Conservation (phyloP, 2,329 filamentous ascomycete genomes). For the Trichoderma koningiopsis region DNA sequence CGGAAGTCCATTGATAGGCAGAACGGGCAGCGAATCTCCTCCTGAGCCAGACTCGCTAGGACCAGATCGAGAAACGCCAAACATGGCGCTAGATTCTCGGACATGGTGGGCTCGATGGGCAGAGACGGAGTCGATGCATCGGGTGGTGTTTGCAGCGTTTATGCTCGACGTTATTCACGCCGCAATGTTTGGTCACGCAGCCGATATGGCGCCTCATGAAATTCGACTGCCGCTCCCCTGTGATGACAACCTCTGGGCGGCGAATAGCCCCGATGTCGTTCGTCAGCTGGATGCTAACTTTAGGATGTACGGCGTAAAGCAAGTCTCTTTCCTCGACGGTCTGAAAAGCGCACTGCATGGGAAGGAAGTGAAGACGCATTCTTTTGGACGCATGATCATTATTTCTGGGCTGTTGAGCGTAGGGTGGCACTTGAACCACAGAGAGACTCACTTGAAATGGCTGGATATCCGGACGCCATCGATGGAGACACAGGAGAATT, state of each 20-base stretch:
- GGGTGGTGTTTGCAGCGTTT: slow-evolving; percentile 86
- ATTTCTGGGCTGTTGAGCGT: slow-evolving; percentile 91
- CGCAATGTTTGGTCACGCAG: slow-evolving; percentile 88
- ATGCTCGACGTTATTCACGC: slow-evolving; percentile 88
- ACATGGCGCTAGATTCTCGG: slow-evolving; percentile 43
- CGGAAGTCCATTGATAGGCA: slow-evolving; percentile 82
- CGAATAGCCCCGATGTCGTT: slow-evolving; percentile 74
- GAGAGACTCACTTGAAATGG: slow-evolving; percentile 81
- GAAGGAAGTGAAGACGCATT: slow-evolving; percentile 79
- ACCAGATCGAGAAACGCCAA: slow-evolving; percentile 43
- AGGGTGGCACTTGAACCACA: slow-evolving; percentile 87
- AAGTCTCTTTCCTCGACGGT: slow-evolving; percentile 79
- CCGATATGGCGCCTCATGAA: slow-evolving; percentile 89
- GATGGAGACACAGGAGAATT: slow-evolving; percentile 68
- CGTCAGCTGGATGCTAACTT: slow-evolving; percentile 75
- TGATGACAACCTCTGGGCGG: slow-evolving; percentile 84
- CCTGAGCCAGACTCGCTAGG: slow-evolving; percentile 50
- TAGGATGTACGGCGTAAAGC: slow-evolving; percentile 76
- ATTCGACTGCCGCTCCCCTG: slow-evolving; percentile 84
- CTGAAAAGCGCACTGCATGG: slow-evolving; percentile 82
- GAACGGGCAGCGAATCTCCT: slow-evolving; percentile 76
- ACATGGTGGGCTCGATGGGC: slow-evolving; percentile 86
- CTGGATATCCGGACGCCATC: slow-evolving; percentile 67
- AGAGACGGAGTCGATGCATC: slow-evolving; percentile 80
- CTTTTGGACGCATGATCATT: slow-evolving; percentile 85